Base-by-base conservation (phyloP, 495 filamentous ascomycete species). In the Penicillium atrosanguineum region DNA sequence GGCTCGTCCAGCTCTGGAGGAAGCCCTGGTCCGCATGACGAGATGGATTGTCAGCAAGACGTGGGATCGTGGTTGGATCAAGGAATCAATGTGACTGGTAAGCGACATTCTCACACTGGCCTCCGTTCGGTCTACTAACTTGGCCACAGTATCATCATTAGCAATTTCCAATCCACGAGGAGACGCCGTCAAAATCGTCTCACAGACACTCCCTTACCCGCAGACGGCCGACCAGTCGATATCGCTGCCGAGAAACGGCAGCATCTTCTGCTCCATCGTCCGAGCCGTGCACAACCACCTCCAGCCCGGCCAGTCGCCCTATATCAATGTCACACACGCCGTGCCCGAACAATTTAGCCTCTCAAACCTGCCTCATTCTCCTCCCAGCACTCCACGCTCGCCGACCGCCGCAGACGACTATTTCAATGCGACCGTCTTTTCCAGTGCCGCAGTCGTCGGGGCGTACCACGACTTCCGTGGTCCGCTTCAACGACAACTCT, bases 301-400 rank as follows among this genome's bases (percentile, higher is more conserved):
- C 1, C 73, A 78, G 38, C 70, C 69, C 14, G 74, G 65, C 29
- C 69, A 71, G 16, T 74, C 72, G 0, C 71, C 73, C 2, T 86
- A 80, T 62, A 83, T 87, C 62, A 83, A 85, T 49, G 74, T 87
- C 46, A 82, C 81, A 45, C 82, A 87, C 54, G 83, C 83, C 7
- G 81, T 87, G 2, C 83, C 82, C 1, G 75, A 79, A 44, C 79
- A 81, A 44, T 87, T 84, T 69, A 84, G 76, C 53, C 78, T 87
- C 39, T 77, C 73, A 23, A 83, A 84, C 55, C 72, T 87, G 1
- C 83, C 83, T 4, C 77, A 71, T 26, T 84, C 83, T n/a, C 83
- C 83, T 4, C 78, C 82, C 5, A 75, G 63, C 50, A 85, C 83
- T 6, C 83, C 83, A 15, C 79, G 75, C 12, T 71, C 74, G 6